These are phyloP conservation scores for Fragaria ananassa DNA, from an alignment of 306 rosid genomes.

Conservation along the genomic window DNA sequence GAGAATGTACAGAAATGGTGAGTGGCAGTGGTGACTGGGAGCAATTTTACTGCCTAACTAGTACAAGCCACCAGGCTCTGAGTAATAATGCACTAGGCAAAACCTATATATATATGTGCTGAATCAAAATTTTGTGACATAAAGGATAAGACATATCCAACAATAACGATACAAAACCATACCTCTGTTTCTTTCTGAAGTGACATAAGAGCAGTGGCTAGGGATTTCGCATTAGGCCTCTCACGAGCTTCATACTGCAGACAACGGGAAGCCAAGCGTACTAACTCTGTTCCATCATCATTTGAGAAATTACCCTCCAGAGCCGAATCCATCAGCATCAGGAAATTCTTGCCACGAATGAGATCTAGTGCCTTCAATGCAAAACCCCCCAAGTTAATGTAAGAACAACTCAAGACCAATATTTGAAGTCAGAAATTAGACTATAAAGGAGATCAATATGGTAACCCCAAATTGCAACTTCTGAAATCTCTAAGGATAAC, in stretches of 20 bases:
- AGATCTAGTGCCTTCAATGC: conserved; percentile 78
- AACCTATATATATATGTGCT: background rate
- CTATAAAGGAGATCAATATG: background rate
- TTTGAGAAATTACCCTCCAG: conserved; percentile 91
- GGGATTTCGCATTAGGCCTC: conserved; percentile 92
- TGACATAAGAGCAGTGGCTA: conserved; percentile 65
- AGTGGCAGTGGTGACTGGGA: background rate
- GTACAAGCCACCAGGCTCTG: background rate
- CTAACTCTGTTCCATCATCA: conserved; percentile 94
- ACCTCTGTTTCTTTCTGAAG: conserved; percentile 98
- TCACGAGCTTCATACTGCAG: conserved; percentile 95
- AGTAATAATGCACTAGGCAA: background rate
- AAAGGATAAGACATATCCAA: background rate
- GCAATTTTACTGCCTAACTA: background rate
- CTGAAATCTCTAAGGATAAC: background rate
- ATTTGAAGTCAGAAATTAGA: background rate
- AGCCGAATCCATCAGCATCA: conserved; percentile 96
- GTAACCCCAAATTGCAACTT: background rate
- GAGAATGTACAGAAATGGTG: background rate
- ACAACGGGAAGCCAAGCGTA: conserved; percentile 90
- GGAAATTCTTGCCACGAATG: conserved; percentile 85
- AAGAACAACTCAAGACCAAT: background rate
- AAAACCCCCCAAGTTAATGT: background rate
- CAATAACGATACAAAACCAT: background rate
- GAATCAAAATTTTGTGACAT: background rate